Conservation (phyloP, 306 rosid species). For the Morella rubra region DNA sequence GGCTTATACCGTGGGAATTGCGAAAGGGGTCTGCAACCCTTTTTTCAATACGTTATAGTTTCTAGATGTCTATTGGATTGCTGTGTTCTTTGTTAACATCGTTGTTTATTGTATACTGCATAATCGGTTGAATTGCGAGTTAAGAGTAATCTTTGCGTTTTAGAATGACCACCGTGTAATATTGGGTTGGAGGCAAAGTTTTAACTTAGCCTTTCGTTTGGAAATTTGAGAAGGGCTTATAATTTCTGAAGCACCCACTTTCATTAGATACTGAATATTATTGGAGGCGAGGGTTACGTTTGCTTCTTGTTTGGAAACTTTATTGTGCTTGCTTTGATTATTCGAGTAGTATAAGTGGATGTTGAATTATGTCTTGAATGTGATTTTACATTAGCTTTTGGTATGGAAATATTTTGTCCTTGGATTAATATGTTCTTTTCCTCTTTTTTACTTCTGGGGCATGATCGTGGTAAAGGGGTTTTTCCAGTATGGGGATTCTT, state of each 20-base stretch:
- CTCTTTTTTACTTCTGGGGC: not conserved
- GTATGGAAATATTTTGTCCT: not conserved
- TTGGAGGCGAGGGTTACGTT: too few relatives aligned
- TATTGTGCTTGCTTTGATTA: not conserved
- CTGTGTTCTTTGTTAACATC: slow-evolving; percentile 13
- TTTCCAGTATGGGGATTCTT: slow-evolving; percentile 55
- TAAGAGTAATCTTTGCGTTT: too few relatives aligned
- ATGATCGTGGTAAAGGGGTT: slow-evolving; percentile 29
- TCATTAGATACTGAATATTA: too few relatives aligned
- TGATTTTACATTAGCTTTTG: not conserved
- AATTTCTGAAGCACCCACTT: too few relatives aligned
- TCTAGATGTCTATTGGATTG: not conserved
- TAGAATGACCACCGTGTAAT: too few relatives aligned
- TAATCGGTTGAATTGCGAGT: too few relatives aligned
- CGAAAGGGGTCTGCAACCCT: slow-evolving; percentile 54
- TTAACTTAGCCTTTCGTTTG: too few relatives aligned
- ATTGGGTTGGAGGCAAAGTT: too few relatives aligned
- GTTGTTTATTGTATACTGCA: too few relatives aligned
- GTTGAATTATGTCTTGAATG: not conserved
- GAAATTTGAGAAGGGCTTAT: too few relatives aligned
- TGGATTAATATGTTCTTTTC: not conserved
- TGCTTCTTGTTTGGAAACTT: not conserved
- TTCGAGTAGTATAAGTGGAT: not conserved
- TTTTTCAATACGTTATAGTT: slow-evolving; percentile 56
- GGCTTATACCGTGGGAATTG: slow-evolving; percentile 25